Conservation (phyloP, 2,329 filamentous ascomycete species). For the Tolypocladium amazonense region DNA sequence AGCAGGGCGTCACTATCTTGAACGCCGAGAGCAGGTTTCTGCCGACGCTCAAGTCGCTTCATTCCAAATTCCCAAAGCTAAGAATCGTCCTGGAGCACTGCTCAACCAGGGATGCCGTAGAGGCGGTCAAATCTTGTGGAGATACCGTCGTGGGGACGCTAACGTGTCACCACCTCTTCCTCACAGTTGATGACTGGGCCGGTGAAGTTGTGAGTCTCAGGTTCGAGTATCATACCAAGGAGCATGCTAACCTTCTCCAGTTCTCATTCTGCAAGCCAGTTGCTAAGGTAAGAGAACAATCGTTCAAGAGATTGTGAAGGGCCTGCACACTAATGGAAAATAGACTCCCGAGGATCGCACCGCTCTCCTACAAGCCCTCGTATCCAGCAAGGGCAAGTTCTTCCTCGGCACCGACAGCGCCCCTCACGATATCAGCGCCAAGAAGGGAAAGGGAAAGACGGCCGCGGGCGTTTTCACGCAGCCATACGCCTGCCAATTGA, state of each 20-base stretch:
- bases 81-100: conserved; percentile 69
- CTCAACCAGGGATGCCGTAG: conserved; percentile 71
- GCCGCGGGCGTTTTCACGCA: conserved; percentile 75
- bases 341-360: conserved; percentile 1
- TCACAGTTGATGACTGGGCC: conserved; percentile 38
- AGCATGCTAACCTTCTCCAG: conserved; percentile 42
- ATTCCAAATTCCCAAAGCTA: conserved; percentile 63
- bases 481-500: conserved; percentile 55
- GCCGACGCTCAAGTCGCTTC: conserved; percentile 64
- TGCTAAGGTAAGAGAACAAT: conserved; percentile 59
- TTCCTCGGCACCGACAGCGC: conserved; percentile 57
- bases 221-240: too few relatives aligned
- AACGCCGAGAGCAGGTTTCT: conserved; percentile 51
- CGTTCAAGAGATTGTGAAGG: rapidly evolving
- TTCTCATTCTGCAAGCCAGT: conserved; percentile 66
- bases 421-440: conserved; percentile 51
- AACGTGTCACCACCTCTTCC: conserved; percentile 75
- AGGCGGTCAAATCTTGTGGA: conserved; percentile 67
- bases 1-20: conserved; percentile 35
- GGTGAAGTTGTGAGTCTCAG: background rate
- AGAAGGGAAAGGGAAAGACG: conserved; percentile 40
- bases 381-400: conserved; percentile 52
- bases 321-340: background rate
- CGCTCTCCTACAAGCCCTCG: conserved; percentile 56
- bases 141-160: conserved; percentile 69